phyloP scores from a whole-genome alignment of 164 flowering plant species.

The Magnolia sinica region DNA sequence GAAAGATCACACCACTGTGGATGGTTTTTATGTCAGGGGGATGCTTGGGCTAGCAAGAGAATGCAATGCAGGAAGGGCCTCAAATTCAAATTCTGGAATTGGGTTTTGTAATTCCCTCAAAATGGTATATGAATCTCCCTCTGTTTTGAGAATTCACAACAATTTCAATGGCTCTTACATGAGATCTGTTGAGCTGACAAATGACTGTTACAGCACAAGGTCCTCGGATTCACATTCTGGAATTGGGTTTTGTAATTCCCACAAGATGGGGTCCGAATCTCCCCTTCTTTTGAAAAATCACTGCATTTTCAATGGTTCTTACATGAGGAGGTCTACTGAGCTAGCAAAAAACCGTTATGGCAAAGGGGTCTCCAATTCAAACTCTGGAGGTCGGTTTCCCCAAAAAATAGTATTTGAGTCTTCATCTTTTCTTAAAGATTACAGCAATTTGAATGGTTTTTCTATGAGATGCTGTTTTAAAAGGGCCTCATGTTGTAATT shows the following conservation, averaged over 20 bases:
- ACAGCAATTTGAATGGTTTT: background rate
- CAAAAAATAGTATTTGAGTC: background rate
- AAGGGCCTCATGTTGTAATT: background rate
- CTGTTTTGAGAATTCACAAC: background rate
- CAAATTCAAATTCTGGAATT: constrained; percentile 10
- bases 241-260: background rate
- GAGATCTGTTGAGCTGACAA: background rate
- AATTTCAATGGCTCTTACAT: background rate
- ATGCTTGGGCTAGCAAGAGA: no score
- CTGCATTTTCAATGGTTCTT: background rate
- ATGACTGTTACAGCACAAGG: background rate
- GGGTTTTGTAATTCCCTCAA: constrained; percentile 24
- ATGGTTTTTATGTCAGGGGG: background rate
- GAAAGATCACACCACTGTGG: background rate
- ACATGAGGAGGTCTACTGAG: background rate
- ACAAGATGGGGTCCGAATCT: background rate
- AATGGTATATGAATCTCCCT: background rate
- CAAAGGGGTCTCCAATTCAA: no score
- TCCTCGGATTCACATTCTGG: background rate
- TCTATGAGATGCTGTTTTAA: background rate
- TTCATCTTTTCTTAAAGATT: background rate
- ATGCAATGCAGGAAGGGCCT: background rate
- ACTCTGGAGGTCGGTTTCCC: no score
- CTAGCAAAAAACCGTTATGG: no score
- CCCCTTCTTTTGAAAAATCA: background rate